phyloP scores from a whole-genome alignment of 2,329 filamentous ascomycete genomes.

The Botrytis elliptica region DNA sequence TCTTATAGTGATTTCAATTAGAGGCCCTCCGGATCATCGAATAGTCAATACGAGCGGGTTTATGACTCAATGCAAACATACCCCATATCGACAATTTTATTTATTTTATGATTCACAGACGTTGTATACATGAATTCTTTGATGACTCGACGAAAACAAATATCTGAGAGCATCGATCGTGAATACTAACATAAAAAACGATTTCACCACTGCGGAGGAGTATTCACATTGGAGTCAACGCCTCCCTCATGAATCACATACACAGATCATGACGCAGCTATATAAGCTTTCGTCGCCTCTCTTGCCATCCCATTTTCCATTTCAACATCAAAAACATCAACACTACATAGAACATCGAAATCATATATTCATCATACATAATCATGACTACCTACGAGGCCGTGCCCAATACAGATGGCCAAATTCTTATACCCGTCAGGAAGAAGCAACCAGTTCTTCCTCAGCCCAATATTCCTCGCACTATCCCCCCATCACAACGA shows the following conservation, averaged over 20 bases:
- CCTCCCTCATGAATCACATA: background rate
- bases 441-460: background rate
- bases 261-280: background rate
- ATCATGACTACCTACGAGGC: constrained; percentile 7
- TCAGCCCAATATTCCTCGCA: background rate
- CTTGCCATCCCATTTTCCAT: background rate
- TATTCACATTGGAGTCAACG: background rate
- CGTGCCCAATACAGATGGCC: constrained; percentile 8
- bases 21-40: background rate
- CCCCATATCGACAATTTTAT: background rate
- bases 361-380: background rate
- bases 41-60: background rate
- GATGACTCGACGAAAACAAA: background rate
- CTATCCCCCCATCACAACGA: background rate
- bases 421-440: background rate
- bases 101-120: background rate
- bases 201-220: no score
- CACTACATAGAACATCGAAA: background rate
- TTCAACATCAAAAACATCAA: background rate
- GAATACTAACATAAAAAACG: background rate
- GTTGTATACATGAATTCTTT: background rate
- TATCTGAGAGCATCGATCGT: background rate
- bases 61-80: background rate
- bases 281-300: background rate
- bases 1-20: background rate